Evolutionary conservation across 176 grass and related monocot genomes (phyloP).

Genomic region (Aegilops longissima): DNA sequence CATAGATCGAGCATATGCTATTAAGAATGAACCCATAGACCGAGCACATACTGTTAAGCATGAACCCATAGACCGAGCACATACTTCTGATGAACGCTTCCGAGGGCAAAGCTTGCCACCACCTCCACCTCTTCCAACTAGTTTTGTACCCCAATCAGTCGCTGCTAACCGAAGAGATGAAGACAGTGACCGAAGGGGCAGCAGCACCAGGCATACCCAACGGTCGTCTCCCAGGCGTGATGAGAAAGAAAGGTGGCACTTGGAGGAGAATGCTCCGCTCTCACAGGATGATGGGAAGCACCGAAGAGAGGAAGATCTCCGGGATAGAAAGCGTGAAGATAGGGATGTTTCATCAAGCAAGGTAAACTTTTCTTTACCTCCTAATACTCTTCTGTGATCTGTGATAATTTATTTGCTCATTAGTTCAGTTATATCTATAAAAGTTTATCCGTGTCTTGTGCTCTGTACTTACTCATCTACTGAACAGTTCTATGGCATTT

Average conservation of each 20-base stretch:
- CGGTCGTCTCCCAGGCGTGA: conserved; percentile 74
- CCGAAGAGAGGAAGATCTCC: conserved; percentile 81
- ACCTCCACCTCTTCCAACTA: conserved; percentile 85
- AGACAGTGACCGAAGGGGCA: conserved; percentile 54
- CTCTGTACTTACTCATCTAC: background rate
- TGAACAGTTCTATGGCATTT: background rate
- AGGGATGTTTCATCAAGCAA: conserved; percentile 72
- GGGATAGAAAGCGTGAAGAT: conserved; percentile 89
- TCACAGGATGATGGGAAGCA: conserved; percentile 79
- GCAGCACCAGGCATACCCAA: conserved; percentile 56
- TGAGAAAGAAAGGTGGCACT: conserved; percentile 82
- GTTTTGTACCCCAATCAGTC: conserved; percentile 95
- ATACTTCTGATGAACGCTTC: conserved; percentile 65
- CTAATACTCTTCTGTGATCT: background rate
- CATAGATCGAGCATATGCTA: conserved; percentile 49
- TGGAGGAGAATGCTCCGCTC: conserved; percentile 55
- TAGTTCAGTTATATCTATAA: conserved; percentile 21
- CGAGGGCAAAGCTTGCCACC: conserved; percentile 90
- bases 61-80: conserved; percentile 36
- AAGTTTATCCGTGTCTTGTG: conserved; percentile 13
- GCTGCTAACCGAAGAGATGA: conserved; percentile 66
- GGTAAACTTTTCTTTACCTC: conserved; percentile 42
- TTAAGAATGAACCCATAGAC: conserved; percentile 48
- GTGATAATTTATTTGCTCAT: background rate
- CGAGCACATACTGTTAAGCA: conserved; percentile 58